Conservation (phyloP, 495 filamentous ascomycete genomes). For the Letharia columbiana region DNA sequence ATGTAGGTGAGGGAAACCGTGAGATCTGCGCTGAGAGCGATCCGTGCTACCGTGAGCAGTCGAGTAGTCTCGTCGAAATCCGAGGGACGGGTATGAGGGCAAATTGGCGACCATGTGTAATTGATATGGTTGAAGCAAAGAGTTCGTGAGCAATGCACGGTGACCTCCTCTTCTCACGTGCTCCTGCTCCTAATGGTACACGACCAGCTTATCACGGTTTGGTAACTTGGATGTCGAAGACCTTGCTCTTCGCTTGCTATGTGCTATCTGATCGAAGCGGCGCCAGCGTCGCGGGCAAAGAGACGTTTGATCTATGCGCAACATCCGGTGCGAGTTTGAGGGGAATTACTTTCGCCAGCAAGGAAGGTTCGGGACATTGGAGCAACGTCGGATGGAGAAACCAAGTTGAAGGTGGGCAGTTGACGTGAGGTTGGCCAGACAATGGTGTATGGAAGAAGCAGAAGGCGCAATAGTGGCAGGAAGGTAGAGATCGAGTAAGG, state of each 20-base stretch:
- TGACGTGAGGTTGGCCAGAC: background rate
- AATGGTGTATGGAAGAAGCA: background rate
- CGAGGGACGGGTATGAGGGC: background rate
- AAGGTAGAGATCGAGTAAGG: background rate
- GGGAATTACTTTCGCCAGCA: background rate
- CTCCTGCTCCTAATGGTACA: conserved; percentile 6
- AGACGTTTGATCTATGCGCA: conserved; percentile 24
- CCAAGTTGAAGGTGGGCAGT: background rate
- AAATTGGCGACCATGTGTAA: background rate
- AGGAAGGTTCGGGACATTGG: conserved; percentile 12
- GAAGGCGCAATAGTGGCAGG: background rate
- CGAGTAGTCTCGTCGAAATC: background rate
- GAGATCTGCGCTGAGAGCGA: background rate
- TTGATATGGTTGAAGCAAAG: background rate
- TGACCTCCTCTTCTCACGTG: conserved; percentile 5
- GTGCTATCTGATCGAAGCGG: conserved; percentile 22
- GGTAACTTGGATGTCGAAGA: background rate
- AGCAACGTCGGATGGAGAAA: background rate
- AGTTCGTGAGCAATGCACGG: background rate
- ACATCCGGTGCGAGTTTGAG: conserved; percentile 24
- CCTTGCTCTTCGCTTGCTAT: conserved; percentile 6
- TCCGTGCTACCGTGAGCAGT: background rate
- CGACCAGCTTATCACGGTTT: background rate
- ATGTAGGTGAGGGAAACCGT: background rate
- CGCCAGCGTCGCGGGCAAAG: conserved; percentile 25